Conservation (phyloP, 2,329 filamentous ascomycete species). For the Westerdykella sp. region DNA sequence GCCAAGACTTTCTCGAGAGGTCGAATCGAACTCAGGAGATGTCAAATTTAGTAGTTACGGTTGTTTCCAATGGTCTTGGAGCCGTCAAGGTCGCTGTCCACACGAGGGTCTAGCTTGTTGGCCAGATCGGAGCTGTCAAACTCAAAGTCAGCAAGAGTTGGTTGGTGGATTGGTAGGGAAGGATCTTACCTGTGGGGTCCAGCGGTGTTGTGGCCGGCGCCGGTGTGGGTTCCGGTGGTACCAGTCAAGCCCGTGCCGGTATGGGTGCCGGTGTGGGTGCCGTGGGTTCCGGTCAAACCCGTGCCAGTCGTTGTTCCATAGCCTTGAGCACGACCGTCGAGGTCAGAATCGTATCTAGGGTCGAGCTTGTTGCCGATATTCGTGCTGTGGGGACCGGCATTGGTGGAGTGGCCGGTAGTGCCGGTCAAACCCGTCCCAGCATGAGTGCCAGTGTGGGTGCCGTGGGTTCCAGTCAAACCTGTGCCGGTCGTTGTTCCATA, state of each 20-base stretch:
- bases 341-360: too few species aligned
- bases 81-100: slow-evolving; percentile 32
- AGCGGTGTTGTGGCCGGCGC: slow-evolving; percentile 5
- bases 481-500: background rate
- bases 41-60: slow-evolving; percentile 11
- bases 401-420: background rate
- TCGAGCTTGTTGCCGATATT: too few species aligned
- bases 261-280: background rate
- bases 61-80: slow-evolving; percentile 27
- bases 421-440: slow-evolving; percentile 4
- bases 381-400: slow-evolving; percentile 11
- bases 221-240: slow-evolving; percentile 13
- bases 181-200: slow-evolving; percentile 26
- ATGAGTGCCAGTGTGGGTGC: background rate
- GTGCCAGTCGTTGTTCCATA: background rate
- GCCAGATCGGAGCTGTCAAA: slow-evolving; percentile 13
- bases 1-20: too few species aligned
- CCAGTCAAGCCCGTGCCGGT: slow-evolving; percentile 25
- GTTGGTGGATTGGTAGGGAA: too few species aligned
- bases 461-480: background rate
- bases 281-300: background rate
- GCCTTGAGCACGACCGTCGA: slow-evolving; percentile 1
- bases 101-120: slow-evolving; percentile 35
- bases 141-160: background rate
- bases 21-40: too few species aligned